Evolutionary conservation across 2,329 filamentous ascomycete species (phyloP).

Genomic region (Ophiosphaerella narmari): DNA sequence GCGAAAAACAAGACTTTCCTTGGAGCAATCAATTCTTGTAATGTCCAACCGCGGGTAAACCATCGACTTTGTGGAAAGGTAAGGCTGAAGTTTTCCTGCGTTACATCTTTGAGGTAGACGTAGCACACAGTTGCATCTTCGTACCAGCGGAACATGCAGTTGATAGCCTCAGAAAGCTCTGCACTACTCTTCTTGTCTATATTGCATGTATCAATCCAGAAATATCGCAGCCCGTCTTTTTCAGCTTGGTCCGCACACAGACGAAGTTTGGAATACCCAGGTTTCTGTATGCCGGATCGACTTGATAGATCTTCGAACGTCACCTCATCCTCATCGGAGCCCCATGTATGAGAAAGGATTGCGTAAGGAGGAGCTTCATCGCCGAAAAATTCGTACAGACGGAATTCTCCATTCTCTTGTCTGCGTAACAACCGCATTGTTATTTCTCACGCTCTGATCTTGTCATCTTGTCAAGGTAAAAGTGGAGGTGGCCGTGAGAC

Average conservation of each 20-base stretch:
- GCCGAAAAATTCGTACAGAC: neutral
- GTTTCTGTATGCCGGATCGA: neutral
- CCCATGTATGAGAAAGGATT: slow-evolving; percentile 5
- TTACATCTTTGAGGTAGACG: slow-evolving; percentile 8
- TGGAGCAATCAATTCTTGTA: slow-evolving; percentile 22
- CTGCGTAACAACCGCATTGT: slow-evolving; percentile 5
- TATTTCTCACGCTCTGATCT: no score
- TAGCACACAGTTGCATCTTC: slow-evolving; percentile 4
- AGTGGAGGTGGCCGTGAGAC: no score
- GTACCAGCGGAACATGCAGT: slow-evolving; percentile 3
- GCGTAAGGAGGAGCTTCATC: slow-evolving; percentile 3
- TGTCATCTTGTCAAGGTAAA: no score
- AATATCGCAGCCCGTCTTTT: slow-evolving; percentile 1
- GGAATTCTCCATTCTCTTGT: neutral
- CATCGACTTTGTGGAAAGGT: slow-evolving; percentile 9
- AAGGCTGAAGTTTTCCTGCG: neutral
- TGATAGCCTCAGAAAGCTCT: slow-evolving; percentile 3
- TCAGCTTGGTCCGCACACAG: slow-evolving; percentile 7
- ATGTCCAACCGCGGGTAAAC: slow-evolving; percentile 8
- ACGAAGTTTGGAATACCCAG: slow-evolving; percentile 2
- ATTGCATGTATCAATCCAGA: slow-evolving; percentile 4
- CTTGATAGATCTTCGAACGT: neutral
- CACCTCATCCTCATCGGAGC: neutral
- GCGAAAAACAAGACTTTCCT: slow-evolving; percentile 19
- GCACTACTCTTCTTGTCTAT: slow-evolving; percentile 3